Conservation (phyloP, 768 basidiomycete species). For the Lentinula detonsa region DNA sequence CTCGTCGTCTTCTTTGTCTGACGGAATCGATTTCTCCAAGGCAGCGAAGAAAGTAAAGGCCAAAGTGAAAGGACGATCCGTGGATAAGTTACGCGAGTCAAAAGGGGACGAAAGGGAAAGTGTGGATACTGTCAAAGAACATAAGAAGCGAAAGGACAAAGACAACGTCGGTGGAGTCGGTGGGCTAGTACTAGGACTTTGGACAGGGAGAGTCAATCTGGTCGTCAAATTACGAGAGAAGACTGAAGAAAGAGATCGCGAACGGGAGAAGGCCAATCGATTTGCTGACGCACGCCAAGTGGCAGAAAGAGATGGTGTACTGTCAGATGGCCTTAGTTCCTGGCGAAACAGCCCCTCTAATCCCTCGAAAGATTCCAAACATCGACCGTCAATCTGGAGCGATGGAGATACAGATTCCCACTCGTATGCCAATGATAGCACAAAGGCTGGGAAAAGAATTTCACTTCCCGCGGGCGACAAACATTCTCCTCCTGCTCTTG, state of each 20-base stretch:
- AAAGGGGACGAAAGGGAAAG: neutral
- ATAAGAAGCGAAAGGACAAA: slow-evolving; percentile 22
- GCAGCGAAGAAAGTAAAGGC: slow-evolving; percentile 4
- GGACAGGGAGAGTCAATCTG: slow-evolving; percentile 8
- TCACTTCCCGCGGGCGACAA: neutral
- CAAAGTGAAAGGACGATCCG: neutral
- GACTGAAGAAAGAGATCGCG: neutral
- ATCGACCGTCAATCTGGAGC: slow-evolving; percentile 2
- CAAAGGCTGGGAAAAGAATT: neutral
- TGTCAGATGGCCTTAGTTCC: neutral
- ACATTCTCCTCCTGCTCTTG: neutral
- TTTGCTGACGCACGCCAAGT: neutral
- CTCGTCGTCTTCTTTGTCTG: neutral
- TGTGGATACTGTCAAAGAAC: slow-evolving; percentile 14
- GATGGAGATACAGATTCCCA: slow-evolving; percentile 8
- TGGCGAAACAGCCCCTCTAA: neutral
- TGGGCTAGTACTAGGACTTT: slow-evolving; percentile 3
- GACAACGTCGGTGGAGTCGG: slow-evolving; percentile 11
- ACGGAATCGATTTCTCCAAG: neutral
- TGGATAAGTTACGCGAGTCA: neutral
- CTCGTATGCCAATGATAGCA: neutral
- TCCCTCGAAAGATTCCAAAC: neutral
- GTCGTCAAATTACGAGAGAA: slow-evolving; percentile 5
- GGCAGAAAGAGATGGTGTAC: slow-evolving; percentile 12
- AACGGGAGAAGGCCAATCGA: neutral